Evolutionary conservation across 768 basidiomycete genomes (phyloP), one percentile per base, ranked within the genome.

Genomic region (Mycena albidolilacea): DNA sequence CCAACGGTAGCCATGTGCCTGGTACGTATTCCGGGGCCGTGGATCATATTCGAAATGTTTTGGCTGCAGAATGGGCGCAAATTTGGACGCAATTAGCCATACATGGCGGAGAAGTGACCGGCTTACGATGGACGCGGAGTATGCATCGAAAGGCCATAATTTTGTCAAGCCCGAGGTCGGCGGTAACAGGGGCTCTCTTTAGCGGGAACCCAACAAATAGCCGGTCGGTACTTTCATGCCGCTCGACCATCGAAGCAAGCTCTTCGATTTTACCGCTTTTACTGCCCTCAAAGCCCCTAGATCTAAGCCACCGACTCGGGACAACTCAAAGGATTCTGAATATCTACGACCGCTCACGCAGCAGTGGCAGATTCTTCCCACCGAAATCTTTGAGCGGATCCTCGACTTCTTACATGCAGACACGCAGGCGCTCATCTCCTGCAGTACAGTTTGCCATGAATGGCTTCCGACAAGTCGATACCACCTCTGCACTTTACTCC

Each of bases 391-490:
- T 21, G 76, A 79, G 50, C 64, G 67, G n/a, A 74, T 76, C 41
- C 61, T 79, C 41, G 76, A 77, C 70, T 77, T 75, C 64, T 59
- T 79, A 7, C 65, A 69, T 55, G 46, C 64, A 35, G 74, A 76
- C 57, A 72, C 70, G 64, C 52, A 23, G 17, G 62, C 78, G 6
- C 71, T 79, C 39, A 30, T 71, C 12, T 57, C 74, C 9, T 78
- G 76, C 65, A 71, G 68, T 23, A 62, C 68, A 17, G 74, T 76
- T 37, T 79, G 69, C 37, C 64, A 60, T 50, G 55, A 69, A 35
- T 77, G 76, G 76, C 70, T 78, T 39, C 75, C 74, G 21, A 67
- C 68, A 0, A 71, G 75, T 35, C 76, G 76, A 21, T 75, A 72
- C 43, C 71, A 78, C 55, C 67, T 77, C 15, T 67, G 58, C 43